Base-by-base conservation (phyloP, 2,329 filamentous ascomycete species). In the Epicoccum sorghinum region DNA sequence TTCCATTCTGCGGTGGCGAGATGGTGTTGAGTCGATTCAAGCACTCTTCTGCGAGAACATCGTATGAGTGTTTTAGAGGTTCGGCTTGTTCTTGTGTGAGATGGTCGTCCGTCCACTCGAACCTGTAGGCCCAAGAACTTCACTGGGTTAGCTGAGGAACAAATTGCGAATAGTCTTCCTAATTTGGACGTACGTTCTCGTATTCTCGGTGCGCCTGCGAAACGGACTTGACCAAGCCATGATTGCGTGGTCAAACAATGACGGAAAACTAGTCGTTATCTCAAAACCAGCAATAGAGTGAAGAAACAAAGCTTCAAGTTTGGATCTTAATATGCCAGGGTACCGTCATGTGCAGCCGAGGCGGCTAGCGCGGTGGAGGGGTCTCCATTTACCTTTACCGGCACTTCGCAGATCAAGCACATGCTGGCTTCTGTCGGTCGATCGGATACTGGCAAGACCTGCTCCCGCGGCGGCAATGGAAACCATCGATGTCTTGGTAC, bases 101-200 rank as follows among this genome's bases (percentile, higher is more conserved):
- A 70, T 93, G 90, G 3, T 86, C 73, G 5, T 81, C 70, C 1
- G 88, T 89, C 80, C 88, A 87, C 62, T 86, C 82, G 68, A 93
- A 92, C 6, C 80, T 82, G 66, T 90, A 83, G 18, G 84, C 87
- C 85, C 87, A 91, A 59, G 72, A 74, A 24, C 79, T 81, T 55
- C 18, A 36, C 27, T n/a, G 33, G 7, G 52, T 64, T 14, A 68
- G 58, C 52, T 32, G 37, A 41, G 52, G 53, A 37, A 27, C 22
- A 23, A 49, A 46, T 43, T 29, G 27, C 6, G 6, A 37, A 38
- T 49, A 40, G 46, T 57, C 59, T 58, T 57, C 52, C 58, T 45
- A 47, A 61, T 59, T 35, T 8, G 45, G 18, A 68, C 75, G 36
- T 70, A 79, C 78, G 66, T 64, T 55, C 67, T 69, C 4, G 78